phyloP scores from a whole-genome alignment of 345 rosid genomes.

The Heritiera littoralis region DNA sequence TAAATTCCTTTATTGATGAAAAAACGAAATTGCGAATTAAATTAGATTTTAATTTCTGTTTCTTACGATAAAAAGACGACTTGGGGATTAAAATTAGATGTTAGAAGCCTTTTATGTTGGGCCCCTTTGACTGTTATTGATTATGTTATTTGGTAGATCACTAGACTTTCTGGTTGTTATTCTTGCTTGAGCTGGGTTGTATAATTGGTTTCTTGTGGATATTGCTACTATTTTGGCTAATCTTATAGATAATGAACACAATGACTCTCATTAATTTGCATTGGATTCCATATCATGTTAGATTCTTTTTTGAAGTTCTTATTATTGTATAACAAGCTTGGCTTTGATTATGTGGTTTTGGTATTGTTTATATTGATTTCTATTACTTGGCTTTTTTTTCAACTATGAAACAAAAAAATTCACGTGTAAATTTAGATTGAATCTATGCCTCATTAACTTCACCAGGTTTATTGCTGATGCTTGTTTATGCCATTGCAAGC shows the following conservation, averaged over 20 bases:
- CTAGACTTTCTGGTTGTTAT: conserved; percentile 6
- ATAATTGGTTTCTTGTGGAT: neutral
- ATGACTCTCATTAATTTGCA: neutral
- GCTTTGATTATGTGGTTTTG: conserved; percentile 2
- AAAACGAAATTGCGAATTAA: neutral
- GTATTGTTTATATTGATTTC: neutral
- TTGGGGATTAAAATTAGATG: neutral
- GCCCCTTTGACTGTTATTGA: neutral
- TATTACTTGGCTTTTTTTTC: neutral
- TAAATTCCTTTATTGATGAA: neutral
- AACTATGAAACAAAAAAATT: neutral
- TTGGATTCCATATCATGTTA: neutral
- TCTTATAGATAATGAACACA: neutral
- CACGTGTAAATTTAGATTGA: neutral
- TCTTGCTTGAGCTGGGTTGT: conserved; percentile 3
- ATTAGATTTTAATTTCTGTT: neutral
- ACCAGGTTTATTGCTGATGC: no score
- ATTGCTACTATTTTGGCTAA: conserved; percentile 4
- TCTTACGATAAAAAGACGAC: neutral
- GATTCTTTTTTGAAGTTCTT: neutral
- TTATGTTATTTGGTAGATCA: neutral
- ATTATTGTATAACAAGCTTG: neutral
- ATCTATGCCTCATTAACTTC: no score
- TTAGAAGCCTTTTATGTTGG: neutral
- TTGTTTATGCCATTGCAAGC: neutral